Evolutionary conservation across 805 yeast genomes (phyloP), one percentile per base, ranked within the genome.

Genomic region (Limtongia smithiae): DNA sequence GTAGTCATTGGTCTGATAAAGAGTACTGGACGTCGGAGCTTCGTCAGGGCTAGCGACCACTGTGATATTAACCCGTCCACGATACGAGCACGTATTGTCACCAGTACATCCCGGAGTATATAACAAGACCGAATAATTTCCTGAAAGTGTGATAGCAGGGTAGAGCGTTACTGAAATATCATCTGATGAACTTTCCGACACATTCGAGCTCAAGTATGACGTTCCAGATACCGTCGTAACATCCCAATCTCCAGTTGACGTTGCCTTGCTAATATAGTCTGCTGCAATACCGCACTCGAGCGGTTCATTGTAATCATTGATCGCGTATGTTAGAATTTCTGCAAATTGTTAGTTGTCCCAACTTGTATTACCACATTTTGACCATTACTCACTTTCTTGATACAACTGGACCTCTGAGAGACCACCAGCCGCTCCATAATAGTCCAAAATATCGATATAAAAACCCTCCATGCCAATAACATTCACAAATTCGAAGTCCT

Each of bases 21-120:
- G 71, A 1, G 79, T 60, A 3, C 81, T 59, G 1, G 74, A 48
- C 3, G 68, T 68, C 14, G 70, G 60, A 0, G 62, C 58, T 0
- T 64, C 60, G 20, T 76, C 78, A 28, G 75, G 71, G 8, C 73
- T 74, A 33, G 77, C 76, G 54, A 66, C 70, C 1, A 90, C 71
- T 0, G 94, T 76, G 0, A 83, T 96, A 59, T 86, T 86, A 3
- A 86, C 91, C 22, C 79, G 75, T 9, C 95, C 91, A 63, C 98
- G 76, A 18, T 69, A 50, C 20, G 64, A 58, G 68, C 98, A 93
- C 0, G 93, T 75, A 42, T 70, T 67, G 63, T 85, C 95, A 3
- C 59, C 64, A 0, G 65, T 45, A 69, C 98, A 93, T 0, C 97
- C 97, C 0, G 96, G 96, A 0, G 98, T 93, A 60, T 79, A 83